Conservation (phyloP, 306 rosid genomes). For the Sicyos baderoa region DNA sequence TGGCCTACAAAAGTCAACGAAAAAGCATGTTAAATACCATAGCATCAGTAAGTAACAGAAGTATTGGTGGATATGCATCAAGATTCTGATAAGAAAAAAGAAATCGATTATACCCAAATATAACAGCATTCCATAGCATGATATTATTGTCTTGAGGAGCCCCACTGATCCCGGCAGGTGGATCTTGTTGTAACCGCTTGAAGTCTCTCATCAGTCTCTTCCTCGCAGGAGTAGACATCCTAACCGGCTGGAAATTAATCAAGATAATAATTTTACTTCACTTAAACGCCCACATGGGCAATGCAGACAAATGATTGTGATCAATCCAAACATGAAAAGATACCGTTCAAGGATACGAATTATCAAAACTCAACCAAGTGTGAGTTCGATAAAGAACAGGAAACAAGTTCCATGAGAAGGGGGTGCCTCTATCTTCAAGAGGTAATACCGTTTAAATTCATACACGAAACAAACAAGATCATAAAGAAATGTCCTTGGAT, state of each 20-base stretch:
- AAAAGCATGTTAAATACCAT: slow-evolving; percentile 21
- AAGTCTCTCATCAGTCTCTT: slow-evolving; percentile 93
- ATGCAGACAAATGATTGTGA: not conserved
- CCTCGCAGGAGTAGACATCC: slow-evolving; percentile 89
- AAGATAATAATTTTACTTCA: not conserved
- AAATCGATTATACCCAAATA: too few species aligned
- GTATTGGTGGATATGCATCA: not conserved
- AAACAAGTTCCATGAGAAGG: not conserved
- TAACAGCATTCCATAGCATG: slow-evolving; percentile 96
- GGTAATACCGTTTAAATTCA: too few species aligned
- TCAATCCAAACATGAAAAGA: not conserved
- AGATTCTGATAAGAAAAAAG: not conserved
- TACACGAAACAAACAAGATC: too few species aligned
- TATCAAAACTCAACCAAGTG: not conserved
- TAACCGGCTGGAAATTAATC: slow-evolving; percentile 45
- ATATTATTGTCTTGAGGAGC: slow-evolving; percentile 94
- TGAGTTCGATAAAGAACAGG: not conserved
- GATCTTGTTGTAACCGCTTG: slow-evolving; percentile 85
- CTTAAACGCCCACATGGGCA: too few species aligned
- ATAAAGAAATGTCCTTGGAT: too few species aligned
- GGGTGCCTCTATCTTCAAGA: not conserved
- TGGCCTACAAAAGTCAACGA: slow-evolving; percentile 58
- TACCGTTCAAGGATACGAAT: not conserved
- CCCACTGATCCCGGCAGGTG: slow-evolving; percentile 93
- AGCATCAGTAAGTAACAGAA: not conserved